Base-by-base conservation (phyloP, 345 rosid genomes). In the Arabidopsis arenosa region DNA sequence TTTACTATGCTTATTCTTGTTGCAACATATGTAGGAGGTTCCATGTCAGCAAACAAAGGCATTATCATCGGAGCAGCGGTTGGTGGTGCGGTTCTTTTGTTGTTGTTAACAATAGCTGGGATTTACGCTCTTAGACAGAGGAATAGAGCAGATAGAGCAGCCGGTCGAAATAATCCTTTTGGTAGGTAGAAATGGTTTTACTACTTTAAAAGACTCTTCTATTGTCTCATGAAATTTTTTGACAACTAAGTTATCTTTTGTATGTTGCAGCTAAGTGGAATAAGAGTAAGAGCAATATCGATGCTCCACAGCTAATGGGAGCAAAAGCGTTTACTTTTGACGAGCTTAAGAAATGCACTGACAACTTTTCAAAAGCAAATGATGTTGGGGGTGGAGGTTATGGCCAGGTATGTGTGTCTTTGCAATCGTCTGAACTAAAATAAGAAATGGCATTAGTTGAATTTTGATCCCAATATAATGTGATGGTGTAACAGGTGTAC, bases 301-400 rank as follows among this genome's bases (percentile, higher is more conserved):
- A 73, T 40, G 75, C 86, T 59, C 98, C 98, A 11, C 91, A 84
- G 40, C 72, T 94, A 43, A 85, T 85, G 83, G 97, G 93, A 68
- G 91, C 93, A 47, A 90, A 87, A 85, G 73, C 84, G 65, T 94
- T 87, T 80, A 84, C 91, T 58, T 82, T 84, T 37, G 91, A 89
- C 53, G 97, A 94, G 78, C 79, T 92, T 7, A 90, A 79, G 76
- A 92, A 84, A 77, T 87, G 80, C 73, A 83, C 92, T n/a, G 80
- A 82, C 32, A 87, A 86, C 32, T 94, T 94, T 79, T 86, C 93
- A 28, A 86, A 88, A 7, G 74, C 86, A 77, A 90, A 83, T 64
- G 85, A 76, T 51, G 72, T 90, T 52, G 95, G 98, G 30, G 86
- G 88, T 6, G 97, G 98, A 11, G 98, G 96, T 51, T 92, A 89